Percentiles rank a stretch among this genome's conserved stretches.
Evolutionary conservation across 2,329 filamentous ascomycete genomes (phyloP).

Genomic region (Dendrostoma leiphaemia): DNA sequence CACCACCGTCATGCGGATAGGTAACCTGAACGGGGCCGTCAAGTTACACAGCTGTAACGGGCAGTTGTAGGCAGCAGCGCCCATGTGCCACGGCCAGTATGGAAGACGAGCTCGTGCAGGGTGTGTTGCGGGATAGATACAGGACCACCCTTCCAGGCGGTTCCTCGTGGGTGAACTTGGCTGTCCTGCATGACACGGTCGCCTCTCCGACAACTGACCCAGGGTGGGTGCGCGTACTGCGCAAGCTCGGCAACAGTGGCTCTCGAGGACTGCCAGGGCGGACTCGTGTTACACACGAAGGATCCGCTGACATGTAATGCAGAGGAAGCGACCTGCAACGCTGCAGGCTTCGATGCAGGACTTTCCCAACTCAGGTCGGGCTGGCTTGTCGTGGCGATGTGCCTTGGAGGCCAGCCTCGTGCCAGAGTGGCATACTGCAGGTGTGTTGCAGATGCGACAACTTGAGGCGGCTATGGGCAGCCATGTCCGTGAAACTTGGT

Average conservation of each 20-base stretch:
- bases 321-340: conserved; percentile 6
- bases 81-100: not conserved
- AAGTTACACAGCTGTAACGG: not conserved
- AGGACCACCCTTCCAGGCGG: not conserved
- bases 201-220: too few species aligned
- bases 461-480: not conserved
- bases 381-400: not conserved
- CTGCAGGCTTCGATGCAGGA: not conserved
- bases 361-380: not conserved
- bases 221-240: not conserved
- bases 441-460: not conserved
- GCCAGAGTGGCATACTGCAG: not conserved
- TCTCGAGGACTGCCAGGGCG: not conserved
- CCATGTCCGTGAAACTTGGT: not conserved
- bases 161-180: conserved; percentile 8
- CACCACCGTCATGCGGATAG: not conserved
- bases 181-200: conserved; percentile 15
- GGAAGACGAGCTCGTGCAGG: conserved; percentile 1
- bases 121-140: conserved; percentile 3
- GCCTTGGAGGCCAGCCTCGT: not conserved
- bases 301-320: conserved; percentile 16
- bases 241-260: too few species aligned
- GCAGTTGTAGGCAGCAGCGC: not conserved
- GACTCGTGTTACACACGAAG: conserved; percentile 15
- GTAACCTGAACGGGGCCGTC: not conserved